phyloP scores from a whole-genome alignment of 805 yeast genomes.

The Metschnikowia bowlesiae region DNA sequence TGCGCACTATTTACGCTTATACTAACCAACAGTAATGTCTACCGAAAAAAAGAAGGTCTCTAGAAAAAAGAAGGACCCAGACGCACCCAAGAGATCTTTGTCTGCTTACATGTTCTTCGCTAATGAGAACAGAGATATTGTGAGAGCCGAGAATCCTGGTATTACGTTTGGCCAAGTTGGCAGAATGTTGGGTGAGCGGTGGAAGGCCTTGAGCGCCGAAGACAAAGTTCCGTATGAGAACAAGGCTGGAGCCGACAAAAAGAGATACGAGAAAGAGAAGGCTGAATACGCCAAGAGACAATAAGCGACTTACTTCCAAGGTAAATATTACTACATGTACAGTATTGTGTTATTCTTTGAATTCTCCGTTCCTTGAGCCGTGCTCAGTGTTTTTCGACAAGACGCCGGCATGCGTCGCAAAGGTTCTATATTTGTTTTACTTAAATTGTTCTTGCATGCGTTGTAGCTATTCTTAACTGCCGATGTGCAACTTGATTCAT shows the following conservation, averaged over 20 bases:
- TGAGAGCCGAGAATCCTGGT: slow-evolving; percentile 95
- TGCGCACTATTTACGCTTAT: slow-evolving; percentile 4
- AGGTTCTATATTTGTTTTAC: slow-evolving; percentile 5
- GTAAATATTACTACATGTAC: slow-evolving; percentile 8
- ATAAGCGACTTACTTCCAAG: slow-evolving; percentile 9
- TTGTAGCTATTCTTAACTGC: background rate
- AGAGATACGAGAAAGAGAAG: slow-evolving; percentile 95
- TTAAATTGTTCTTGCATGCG: background rate
- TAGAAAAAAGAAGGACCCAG: slow-evolving; percentile 72
- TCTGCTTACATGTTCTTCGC: slow-evolving; percentile 99
- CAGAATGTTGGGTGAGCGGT: slow-evolving; percentile 88
- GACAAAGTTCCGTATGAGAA: slow-evolving; percentile 88
- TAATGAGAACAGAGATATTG: slow-evolving; percentile 93
- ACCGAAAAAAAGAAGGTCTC: slow-evolving; percentile 41
- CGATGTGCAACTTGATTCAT: too few relatives aligned
- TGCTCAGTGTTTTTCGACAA: slow-evolving; percentile 3
- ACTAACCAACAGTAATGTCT: slow-evolving; percentile 16
- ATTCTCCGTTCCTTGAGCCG: background rate
- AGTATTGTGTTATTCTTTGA: slow-evolving; percentile 12
- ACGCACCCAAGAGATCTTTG: slow-evolving; percentile 98
- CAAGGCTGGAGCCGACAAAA: slow-evolving; percentile 93
- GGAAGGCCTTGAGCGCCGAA: slow-evolving; percentile 85
- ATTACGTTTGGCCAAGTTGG: slow-evolving; percentile 93
- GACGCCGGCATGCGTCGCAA: background rate
- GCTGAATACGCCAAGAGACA: slow-evolving; percentile 64